Evolutionary conservation across 495 filamentous ascomycete species (phyloP).

Genomic region (Aspergillus nanangensis): DNA sequence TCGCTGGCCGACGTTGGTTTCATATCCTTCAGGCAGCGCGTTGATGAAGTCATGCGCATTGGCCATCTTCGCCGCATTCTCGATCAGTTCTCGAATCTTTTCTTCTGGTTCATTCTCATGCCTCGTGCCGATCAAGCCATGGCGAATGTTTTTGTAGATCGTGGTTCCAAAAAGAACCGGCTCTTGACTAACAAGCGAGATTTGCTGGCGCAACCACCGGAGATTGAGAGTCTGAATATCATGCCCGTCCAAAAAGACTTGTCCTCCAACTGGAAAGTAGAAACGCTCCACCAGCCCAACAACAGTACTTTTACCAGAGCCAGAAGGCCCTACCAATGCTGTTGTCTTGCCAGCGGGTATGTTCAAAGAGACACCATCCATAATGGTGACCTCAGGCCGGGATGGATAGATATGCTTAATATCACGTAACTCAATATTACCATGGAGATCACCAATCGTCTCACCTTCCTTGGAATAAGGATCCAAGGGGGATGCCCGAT

Average conservation of each 20-base stretch:
- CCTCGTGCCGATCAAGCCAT: constrained; percentile 83
- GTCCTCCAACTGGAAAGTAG: constrained; percentile 80
- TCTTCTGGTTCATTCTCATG: constrained; percentile 63
- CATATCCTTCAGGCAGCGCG: constrained; percentile 80
- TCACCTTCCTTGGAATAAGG: constrained; percentile 66
- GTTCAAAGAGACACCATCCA: constrained; percentile 71
- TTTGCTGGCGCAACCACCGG: constrained; percentile 85
- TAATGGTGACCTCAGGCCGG: constrained; percentile 80
- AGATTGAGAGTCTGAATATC: constrained; percentile 80
- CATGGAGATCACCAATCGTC: constrained; percentile 66
- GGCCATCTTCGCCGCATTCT: constrained; percentile 80
- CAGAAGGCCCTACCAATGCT: constrained; percentile 81
- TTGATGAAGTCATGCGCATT: constrained; percentile 92
- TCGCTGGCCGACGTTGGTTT: constrained; percentile 93
- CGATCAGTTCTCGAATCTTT: constrained; percentile 62
- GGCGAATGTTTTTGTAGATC: constrained; percentile 79
- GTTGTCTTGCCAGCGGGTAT: constrained; percentile 85
- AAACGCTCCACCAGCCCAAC: constrained; percentile 90
- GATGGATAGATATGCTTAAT: constrained; percentile 94
- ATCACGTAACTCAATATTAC: constrained; percentile 74
- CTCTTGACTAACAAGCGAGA: constrained; percentile 86
- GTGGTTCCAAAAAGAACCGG: constrained; percentile 68
- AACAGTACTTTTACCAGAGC: constrained; percentile 88
- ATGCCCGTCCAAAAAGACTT: constrained; percentile 77
- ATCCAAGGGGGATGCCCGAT: constrained; percentile 83